These are phyloP conservation scores for Pyrus communis DNA, from an alignment of 306 rosid genomes.

Conservation along the genomic window DNA sequence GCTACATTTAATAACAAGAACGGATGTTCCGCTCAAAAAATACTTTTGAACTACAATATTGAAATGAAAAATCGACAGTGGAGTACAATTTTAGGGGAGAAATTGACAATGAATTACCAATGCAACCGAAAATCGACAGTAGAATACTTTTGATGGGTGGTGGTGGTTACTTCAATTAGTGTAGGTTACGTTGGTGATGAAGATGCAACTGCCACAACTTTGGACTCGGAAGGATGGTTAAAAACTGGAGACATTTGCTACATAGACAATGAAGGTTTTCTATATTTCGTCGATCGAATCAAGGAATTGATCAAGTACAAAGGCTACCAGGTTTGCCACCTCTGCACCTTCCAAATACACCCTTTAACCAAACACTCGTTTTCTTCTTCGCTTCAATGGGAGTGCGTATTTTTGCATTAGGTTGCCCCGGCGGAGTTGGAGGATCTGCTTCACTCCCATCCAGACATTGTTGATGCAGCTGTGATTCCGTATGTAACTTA, in stretches of 20 bases:
- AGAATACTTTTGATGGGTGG: not conserved
- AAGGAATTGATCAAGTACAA: constrained; percentile 33
- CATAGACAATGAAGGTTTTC: constrained; percentile 17
- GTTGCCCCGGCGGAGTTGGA: constrained; percentile 75
- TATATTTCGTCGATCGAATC: constrained; percentile 21
- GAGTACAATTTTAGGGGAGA: not conserved
- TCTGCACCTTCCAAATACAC: not conserved
- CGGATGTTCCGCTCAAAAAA: too few relatives aligned
- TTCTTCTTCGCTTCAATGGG: not conserved
- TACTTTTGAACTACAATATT: too few relatives aligned
- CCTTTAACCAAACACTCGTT: not conserved
- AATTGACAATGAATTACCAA: not conserved
- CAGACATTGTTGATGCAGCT: constrained; percentile 50
- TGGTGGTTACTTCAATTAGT: too few relatives aligned
- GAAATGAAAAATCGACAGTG: not conserved
- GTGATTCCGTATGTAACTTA: constrained; percentile 46
- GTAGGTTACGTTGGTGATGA: constrained; percentile 27
- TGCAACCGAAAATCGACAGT: too few relatives aligned
- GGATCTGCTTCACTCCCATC: constrained; percentile 53
- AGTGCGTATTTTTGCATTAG: constrained; percentile 13
- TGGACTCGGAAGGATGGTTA: constrained; percentile 30
- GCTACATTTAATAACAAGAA: too few relatives aligned
- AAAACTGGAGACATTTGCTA: constrained; percentile 31
- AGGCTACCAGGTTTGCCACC: constrained; percentile 21
- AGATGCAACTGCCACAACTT: not conserved